Percentiles rank a stretch among this genome's conserved stretches.
These are phyloP conservation scores for Lentinula edodes DNA, from an alignment of 768 basidiomycete genomes.

Conservation along the genomic window DNA sequence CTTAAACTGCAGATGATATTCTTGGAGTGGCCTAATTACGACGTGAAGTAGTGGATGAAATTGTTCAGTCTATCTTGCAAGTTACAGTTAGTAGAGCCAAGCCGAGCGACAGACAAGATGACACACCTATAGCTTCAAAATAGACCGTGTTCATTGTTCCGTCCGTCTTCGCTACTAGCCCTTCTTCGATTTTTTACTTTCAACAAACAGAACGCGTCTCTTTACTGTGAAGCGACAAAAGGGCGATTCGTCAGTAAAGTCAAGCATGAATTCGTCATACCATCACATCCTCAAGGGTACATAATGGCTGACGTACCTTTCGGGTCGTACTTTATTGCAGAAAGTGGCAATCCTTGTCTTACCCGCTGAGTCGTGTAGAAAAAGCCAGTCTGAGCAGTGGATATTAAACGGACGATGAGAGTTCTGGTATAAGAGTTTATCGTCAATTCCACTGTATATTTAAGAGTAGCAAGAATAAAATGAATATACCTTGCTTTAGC, in stretches of 20 bases:
- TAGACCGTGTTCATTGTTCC: background rate
- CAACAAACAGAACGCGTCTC: constrained; percentile 70
- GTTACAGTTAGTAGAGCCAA: too few species aligned
- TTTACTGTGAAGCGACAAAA: constrained; percentile 40
- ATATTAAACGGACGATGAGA: constrained; percentile 81
- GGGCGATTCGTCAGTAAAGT: background rate
- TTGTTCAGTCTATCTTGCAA: too few species aligned
- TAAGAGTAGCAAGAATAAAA: background rate
- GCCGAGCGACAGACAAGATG: too few species aligned
- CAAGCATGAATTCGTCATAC: too few species aligned
- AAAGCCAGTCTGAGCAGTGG: constrained; percentile 87
- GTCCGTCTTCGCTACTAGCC: constrained; percentile 8
- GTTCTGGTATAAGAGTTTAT: constrained; percentile 43
- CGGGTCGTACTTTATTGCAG: constrained; percentile 92
- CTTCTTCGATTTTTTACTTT: constrained; percentile 72
- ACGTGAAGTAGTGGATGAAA: too few species aligned
- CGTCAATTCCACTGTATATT: background rate
- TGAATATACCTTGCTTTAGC: constrained; percentile 15
- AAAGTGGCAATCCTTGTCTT: constrained; percentile 70
- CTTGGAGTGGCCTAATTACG: too few species aligned
- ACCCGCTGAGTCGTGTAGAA: constrained; percentile 84
- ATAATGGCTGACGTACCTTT: constrained; percentile 69
- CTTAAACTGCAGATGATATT: too few species aligned
- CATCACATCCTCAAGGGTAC: too few species aligned
- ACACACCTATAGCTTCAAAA: too few species aligned